phyloP scores from a whole-genome alignment of 305 asterid genomes.

The Salvia sclarea region DNA sequence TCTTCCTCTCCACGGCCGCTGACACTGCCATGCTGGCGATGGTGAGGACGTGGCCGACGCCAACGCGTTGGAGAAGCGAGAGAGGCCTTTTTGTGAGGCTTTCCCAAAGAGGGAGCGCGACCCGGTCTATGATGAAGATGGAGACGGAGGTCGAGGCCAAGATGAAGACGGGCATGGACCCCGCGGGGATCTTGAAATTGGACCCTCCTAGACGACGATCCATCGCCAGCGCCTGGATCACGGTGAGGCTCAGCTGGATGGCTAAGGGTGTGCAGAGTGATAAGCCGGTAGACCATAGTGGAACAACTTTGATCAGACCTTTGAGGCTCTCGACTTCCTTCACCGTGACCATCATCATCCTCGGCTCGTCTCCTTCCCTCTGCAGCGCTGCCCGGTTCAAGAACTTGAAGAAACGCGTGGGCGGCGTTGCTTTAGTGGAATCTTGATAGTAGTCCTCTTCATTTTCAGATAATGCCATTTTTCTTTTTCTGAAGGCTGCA shows the following conservation, averaged over 20 bases:
- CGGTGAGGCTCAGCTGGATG: constrained; percentile 45
- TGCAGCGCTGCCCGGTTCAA: constrained; percentile 68
- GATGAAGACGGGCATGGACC: constrained; percentile 61
- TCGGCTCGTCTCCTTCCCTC: constrained; percentile 47
- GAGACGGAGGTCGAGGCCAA: constrained; percentile 49
- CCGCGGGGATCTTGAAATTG: constrained; percentile 62
- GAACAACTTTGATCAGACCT: constrained; percentile 54
- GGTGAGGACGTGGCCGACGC: constrained; percentile 62
- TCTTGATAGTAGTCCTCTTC: constrained; percentile 41
- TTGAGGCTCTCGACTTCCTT: constrained; percentile 71
- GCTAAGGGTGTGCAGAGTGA: constrained; percentile 49
- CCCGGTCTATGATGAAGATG: constrained; percentile 52
- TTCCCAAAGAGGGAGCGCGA: constrained; percentile 45
- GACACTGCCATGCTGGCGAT: constrained; percentile 67
- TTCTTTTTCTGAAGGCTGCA: constrained; percentile 44
- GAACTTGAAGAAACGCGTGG: constrained; percentile 57
- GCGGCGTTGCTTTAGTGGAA: constrained; percentile 21
- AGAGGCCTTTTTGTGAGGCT: constrained; percentile 35
- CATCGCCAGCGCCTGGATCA: constrained; percentile 56
- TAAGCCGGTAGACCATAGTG: constrained; percentile 59
- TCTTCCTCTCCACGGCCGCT: constrained; percentile 59
- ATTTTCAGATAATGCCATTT: constrained; percentile 32
- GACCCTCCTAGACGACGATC: constrained; percentile 52
- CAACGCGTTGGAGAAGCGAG: constrained; percentile 62
- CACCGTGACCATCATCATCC: constrained; percentile 44